These are phyloP conservation scores for Xylaria sp. DNA, from an alignment of 2,329 filamentous ascomycete species.

Conservation along the genomic window DNA sequence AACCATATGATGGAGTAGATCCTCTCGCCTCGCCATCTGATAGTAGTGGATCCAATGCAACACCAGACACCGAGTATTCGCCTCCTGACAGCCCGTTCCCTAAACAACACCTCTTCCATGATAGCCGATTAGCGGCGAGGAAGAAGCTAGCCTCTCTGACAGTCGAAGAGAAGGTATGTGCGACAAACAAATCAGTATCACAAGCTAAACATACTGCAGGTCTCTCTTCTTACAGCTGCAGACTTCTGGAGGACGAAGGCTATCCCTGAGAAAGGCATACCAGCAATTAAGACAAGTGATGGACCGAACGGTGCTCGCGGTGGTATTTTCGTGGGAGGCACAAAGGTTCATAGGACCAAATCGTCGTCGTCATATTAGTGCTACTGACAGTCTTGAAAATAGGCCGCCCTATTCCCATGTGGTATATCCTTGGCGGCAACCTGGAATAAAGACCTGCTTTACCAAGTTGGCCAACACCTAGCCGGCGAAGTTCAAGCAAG, in stretches of 20 bases:
- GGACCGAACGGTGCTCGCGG: constrained; percentile 77
- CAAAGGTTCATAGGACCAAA: constrained; percentile 58
- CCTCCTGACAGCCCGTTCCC: constrained; percentile 57
- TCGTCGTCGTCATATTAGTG: not conserved
- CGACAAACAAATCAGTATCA: not conserved
- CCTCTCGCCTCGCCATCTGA: constrained; percentile 52
- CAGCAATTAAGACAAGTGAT: constrained; percentile 74
- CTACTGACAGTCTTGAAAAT: constrained; percentile 27
- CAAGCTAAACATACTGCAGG: constrained; percentile 51
- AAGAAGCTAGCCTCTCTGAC: constrained; percentile 65
- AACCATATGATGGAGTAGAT: constrained; percentile 50
- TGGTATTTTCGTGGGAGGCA: constrained; percentile 75
- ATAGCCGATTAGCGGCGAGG: constrained; percentile 56
- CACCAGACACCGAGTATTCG: constrained; percentile 63
- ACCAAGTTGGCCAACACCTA: constrained; percentile 76
- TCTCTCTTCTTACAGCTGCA: constrained; percentile 69
- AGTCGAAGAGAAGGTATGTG: constrained; percentile 67
- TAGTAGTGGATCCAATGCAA: constrained; percentile 55
- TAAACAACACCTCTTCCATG: constrained; percentile 51
- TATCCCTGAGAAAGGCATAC: constrained; percentile 71
- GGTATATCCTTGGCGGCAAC: constrained; percentile 82
- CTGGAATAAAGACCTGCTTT: constrained; percentile 78
- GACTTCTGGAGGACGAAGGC: constrained; percentile 78
- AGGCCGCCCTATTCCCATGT: constrained; percentile 83
- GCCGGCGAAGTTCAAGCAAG: constrained; percentile 78